Evolutionary conservation across 2,329 filamentous ascomycete genomes (phyloP).

Genomic region (Dothideomycetes sp.): DNA sequence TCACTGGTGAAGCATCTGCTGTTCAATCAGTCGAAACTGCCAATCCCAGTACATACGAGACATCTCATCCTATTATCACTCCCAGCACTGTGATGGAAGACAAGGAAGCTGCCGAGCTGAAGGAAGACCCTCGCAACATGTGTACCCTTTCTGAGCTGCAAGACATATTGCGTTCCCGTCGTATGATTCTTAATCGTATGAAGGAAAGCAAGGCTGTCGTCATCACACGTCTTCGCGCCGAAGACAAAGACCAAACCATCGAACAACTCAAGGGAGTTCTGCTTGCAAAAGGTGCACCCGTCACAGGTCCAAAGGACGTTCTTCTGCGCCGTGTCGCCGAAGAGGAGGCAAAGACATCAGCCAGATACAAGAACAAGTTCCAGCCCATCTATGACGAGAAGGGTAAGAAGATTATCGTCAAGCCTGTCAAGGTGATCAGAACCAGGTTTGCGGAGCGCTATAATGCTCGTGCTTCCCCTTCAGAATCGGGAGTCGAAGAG

Average conservation of each 20-base stretch:
- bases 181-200: slow-evolving; percentile 16
- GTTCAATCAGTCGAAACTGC: neutral
- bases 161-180: slow-evolving; percentile 12
- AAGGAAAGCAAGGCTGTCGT: slow-evolving; percentile 16
- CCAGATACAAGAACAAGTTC: slow-evolving; percentile 2
- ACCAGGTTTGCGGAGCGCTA: neutral
- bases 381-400: slow-evolving; percentile 1
- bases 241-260: slow-evolving; percentile 21
- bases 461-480: neutral
- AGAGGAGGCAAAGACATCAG: slow-evolving; percentile 19
- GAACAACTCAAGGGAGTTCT: slow-evolving; percentile 22
- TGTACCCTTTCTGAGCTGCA: slow-evolving; percentile 15
- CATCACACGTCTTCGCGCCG: slow-evolving; percentile 13
- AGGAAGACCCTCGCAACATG: slow-evolving; percentile 13
- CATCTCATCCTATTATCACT: no score
- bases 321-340: slow-evolving; percentile 21
- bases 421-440: neutral
- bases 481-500: neutral
- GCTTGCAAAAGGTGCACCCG: slow-evolving; percentile 19
- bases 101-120: no score
- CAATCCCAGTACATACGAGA: neutral
- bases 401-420: neutral
- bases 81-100: no score
- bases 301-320: slow-evolving; percentile 19
- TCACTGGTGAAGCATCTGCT: neutral